Conservation (phyloP, 108 stramenopile genomes). For the Nannochloropsis salina region DNA sequence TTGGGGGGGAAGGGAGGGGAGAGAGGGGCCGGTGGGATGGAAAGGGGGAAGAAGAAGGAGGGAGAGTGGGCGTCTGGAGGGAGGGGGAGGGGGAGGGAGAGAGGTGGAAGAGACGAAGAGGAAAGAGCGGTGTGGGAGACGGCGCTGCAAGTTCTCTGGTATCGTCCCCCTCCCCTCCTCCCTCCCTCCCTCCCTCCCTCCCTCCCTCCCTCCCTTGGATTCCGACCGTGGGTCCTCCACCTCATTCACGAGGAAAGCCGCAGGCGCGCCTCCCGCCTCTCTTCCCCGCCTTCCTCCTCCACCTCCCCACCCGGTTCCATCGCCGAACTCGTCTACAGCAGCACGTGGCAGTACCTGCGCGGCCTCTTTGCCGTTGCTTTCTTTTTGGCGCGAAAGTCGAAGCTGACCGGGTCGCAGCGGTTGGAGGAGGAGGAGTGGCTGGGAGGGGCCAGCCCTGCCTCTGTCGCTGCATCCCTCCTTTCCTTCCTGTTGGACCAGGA, state of each 20-base stretch:
- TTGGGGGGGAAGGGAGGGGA: neutral
- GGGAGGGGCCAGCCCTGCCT: neutral
- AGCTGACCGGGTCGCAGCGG: neutral
- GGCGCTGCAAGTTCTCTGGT: neutral
- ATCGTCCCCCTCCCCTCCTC: neutral
- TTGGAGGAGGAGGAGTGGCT: too few relatives aligned
- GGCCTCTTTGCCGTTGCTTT: neutral
- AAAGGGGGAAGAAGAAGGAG: neutral
- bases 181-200: conserved; percentile 19
- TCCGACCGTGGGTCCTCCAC: neutral
- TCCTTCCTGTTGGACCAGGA: neutral
- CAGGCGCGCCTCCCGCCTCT: neutral
- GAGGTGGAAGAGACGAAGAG: neutral
- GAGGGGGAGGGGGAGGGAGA: neutral
- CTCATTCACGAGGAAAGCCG: neutral
- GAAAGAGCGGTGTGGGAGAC: neutral
- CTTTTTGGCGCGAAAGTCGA: neutral
- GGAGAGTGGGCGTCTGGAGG: neutral
- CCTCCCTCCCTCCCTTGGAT: neutral
- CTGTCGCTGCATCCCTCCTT: neutral
- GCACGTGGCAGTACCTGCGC: neutral
- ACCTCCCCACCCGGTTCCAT: neutral
- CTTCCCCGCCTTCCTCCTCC: neutral
- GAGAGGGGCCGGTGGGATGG: neutral
- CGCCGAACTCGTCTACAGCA: neutral